Conservation (phyloP, 148 eudicot species). For the Euryodendron excelsum region DNA sequence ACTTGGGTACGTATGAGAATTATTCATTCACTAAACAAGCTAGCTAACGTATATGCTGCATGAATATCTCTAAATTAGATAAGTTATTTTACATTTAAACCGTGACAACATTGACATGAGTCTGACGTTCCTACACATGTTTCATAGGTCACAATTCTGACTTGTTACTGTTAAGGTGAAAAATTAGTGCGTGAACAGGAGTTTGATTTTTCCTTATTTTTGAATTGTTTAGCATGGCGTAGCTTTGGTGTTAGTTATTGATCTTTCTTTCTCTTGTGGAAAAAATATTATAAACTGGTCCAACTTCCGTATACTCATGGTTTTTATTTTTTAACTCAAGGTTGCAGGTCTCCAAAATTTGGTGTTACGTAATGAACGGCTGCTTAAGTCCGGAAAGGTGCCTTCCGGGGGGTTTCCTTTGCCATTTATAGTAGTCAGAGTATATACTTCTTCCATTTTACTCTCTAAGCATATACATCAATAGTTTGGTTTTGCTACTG, state of each 20-base stretch:
- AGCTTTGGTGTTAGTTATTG: neutral
- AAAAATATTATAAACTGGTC: neutral
- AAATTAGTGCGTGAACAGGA: neutral
- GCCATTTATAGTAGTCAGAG: slow-evolving; percentile 11
- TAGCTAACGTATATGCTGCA: neutral
- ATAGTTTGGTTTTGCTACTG: neutral
- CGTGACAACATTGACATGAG: neutral
- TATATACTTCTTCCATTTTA: neutral
- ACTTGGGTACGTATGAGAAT: neutral
- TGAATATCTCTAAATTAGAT: neutral
- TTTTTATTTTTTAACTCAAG: neutral
- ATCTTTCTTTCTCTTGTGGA: slow-evolving; percentile 5
- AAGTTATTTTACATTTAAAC: neutral
- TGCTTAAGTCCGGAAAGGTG: slow-evolving; percentile 10
- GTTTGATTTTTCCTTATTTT: neutral
- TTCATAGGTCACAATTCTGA: too few relatives aligned
- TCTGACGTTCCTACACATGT: too few relatives aligned
- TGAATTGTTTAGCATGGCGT: neutral
- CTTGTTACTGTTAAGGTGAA: too few relatives aligned
- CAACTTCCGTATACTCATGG: neutral
- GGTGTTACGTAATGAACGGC: neutral
- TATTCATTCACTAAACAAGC: neutral
- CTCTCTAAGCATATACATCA: neutral
- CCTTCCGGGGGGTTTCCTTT: slow-evolving; percentile 9
- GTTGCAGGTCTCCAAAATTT: slow-evolving; percentile 13